Evolutionary conservation across 2,329 filamentous ascomycete species (phyloP).

Genomic region (Calonectria hawksworthii): DNA sequence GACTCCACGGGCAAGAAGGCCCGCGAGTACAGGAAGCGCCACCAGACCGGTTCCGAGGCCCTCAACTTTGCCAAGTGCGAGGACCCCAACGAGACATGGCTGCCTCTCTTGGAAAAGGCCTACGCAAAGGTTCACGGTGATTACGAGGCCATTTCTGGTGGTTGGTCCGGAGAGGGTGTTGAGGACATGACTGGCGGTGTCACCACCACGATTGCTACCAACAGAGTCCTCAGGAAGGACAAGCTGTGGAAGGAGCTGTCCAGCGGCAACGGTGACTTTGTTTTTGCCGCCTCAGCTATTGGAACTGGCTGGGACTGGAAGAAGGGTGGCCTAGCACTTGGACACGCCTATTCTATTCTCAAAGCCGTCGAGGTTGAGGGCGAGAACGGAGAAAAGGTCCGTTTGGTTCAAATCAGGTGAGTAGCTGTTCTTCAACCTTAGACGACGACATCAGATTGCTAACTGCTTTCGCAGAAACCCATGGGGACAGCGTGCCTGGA

Average conservation of each 20-base stretch:
- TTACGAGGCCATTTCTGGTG: constrained; percentile 76
- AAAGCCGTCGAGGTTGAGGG: constrained; percentile 60
- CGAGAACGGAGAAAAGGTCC: constrained; percentile 55
- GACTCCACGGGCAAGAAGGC: constrained; percentile 65
- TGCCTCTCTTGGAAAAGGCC: constrained; percentile 80
- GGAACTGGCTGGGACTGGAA: constrained; percentile 41
- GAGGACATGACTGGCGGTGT: constrained; percentile 70
- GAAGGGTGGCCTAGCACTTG: constrained; percentile 57
- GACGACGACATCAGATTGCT: background rate
- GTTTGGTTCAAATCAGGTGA: constrained; percentile 61
- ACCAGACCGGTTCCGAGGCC: constrained; percentile 78
- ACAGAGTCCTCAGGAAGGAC: constrained; percentile 75
- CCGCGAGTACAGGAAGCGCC: constrained; percentile 70
- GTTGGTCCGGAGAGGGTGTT: constrained; percentile 69
- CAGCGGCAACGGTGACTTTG: constrained; percentile 77
- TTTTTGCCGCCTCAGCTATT: constrained; percentile 49
- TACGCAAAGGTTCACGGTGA: constrained; percentile 83
- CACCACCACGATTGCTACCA: constrained; percentile 68
- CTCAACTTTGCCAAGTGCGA: constrained; percentile 79
- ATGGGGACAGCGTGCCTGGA: constrained; percentile 70
- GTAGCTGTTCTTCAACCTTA: background rate
- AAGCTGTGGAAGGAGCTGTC: constrained; percentile 79
- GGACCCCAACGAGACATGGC: constrained; percentile 80
- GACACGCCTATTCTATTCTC: constrained; percentile 67
- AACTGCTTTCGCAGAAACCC: constrained; percentile 68